phyloP scores from a whole-genome alignment of 306 rosid genomes.

The Fagus sylvatica region DNA sequence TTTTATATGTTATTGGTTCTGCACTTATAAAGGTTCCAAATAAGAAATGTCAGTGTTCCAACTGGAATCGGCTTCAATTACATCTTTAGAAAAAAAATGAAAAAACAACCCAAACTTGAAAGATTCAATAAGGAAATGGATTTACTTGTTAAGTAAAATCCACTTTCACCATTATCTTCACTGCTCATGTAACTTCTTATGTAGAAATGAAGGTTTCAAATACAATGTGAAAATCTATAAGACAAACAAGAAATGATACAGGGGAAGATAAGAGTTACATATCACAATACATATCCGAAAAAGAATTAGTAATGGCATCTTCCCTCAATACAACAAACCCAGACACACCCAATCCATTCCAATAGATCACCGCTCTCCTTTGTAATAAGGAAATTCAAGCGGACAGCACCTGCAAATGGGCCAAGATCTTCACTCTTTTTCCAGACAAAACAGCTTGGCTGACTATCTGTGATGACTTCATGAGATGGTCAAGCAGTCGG shows the following conservation, averaged over 20 bases:
- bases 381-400: background rate
- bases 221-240: background rate
- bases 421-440: conserved; percentile 9
- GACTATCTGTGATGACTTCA: background rate
- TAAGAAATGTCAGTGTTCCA: no score
- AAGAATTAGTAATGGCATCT: conserved; percentile 10
- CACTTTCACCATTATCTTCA: background rate
- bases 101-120: no score
- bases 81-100: no score
- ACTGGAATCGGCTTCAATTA: no score
- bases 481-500: conserved; percentile 18
- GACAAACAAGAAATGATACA: conserved; percentile 9
- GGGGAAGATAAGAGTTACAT: conserved; percentile 11
- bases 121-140: no score
- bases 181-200: background rate
- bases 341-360: conserved; percentile 12
- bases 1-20: no score
- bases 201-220: background rate
- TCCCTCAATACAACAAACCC: conserved; percentile 5
- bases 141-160: background rate
- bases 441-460: background rate
- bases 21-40: no score
- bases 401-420: conserved; percentile 3
- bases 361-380: conserved; percentile 3
- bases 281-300: conserved; percentile 16